Base-by-base conservation (phyloP, 805 yeast genomes). In the Metschnikowia rubicola region DNA sequence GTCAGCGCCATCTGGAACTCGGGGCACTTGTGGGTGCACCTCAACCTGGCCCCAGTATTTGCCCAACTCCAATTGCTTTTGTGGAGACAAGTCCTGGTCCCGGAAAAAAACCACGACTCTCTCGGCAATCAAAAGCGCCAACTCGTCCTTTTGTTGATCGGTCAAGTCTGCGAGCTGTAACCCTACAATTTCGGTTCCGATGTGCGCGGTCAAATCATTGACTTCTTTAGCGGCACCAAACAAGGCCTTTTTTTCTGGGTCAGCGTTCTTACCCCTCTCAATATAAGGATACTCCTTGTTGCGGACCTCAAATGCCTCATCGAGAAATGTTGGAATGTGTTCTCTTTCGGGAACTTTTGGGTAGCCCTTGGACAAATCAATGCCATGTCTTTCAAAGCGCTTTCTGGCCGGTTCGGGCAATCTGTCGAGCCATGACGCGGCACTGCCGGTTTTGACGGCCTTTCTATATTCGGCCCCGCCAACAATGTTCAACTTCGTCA, bases 111-210 rank as follows among this genome's bases (percentile, higher is more conserved):
- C 67, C 29, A 63, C 66, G 10, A 61, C 65, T 47, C 67, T 54
- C 42, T 63, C 66, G 10, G 67, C 67, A 44, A 63, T 46, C 52
- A 63, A 57, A 33, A 63, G 56, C 3, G 67, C 67, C 58, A 63
- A 57, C 41, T 63, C 67, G 51, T 63, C 65, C 48, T 57, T 61
- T 35, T 63, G 66, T 46, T 63, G 36, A 41, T 63, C 65, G 48
- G 38, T 54, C 56, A 63, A 59, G 15, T 63, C 66, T 8, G 59
- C 41, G 49, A 63, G 60, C 41, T 63, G 67, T 50, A 63, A 57
- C 8, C 67, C 67, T 28, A 63, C 62, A 39, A 63, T 60, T 45
- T 63, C 67, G 10, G 66, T 63, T 26, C 67, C 67, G 48, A 63
- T 57, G 49, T 63, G 66, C 44, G 60, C 60, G 50, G 67, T 61